These are phyloP conservation scores for Talaromyces thailandensis DNA, from an alignment of 495 filamentous ascomycete genomes.

Conservation along the genomic window DNA sequence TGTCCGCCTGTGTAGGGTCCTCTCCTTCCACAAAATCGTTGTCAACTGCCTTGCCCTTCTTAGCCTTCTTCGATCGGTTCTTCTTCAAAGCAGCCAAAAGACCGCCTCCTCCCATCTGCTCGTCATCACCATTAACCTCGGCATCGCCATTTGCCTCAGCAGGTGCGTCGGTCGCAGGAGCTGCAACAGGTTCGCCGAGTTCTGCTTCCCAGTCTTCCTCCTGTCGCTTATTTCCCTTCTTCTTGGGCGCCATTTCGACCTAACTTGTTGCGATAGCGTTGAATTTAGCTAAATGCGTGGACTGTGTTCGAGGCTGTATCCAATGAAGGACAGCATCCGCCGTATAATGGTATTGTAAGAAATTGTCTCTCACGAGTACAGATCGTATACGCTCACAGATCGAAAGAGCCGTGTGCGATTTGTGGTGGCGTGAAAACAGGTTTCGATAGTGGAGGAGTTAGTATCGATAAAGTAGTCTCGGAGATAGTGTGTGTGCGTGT, in stretches of 20 bases:
- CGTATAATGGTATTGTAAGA: background rate
- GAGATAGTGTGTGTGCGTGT: constrained; percentile 5
- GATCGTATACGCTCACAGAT: background rate
- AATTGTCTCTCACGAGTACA: background rate
- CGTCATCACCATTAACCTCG: constrained; percentile 40
- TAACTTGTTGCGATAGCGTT: background rate
- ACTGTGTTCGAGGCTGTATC: background rate
- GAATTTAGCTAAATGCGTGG: background rate
- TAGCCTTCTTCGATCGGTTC: constrained; percentile 83
- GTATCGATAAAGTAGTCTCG: constrained; percentile 3
- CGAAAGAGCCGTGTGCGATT: background rate
- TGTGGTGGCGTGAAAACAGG: constrained; percentile 2
- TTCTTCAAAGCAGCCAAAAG: constrained; percentile 83
- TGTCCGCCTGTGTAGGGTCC: constrained; percentile 39
- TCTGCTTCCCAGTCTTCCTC: constrained; percentile 95
- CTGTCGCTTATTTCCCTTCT: constrained; percentile 82
- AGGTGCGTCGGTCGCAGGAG: constrained; percentile 37
- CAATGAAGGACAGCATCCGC: background rate
- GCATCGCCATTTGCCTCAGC: constrained; percentile 29
- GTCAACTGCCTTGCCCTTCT: constrained; percentile 62
- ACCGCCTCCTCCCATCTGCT: constrained; percentile 54
- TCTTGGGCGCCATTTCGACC: constrained; percentile 74
- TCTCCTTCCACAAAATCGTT: constrained; percentile 73
- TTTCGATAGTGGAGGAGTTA: constrained; percentile 1
- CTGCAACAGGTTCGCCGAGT: constrained; percentile 66